Base-by-base conservation (phyloP, 192 early-diverging fungal species). In the Neocallimastix lanati region DNA sequence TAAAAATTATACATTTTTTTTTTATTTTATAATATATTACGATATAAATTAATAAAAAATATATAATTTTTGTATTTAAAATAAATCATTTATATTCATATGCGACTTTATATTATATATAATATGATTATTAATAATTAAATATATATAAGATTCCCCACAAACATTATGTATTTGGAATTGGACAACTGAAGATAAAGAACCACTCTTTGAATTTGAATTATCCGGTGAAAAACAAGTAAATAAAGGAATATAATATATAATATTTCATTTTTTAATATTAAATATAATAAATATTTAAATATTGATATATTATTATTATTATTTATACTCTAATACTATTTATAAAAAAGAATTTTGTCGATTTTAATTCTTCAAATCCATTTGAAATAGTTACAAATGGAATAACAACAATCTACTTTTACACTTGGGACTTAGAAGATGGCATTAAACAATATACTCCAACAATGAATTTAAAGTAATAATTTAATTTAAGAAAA, bases 111-210 rank as follows among this genome's bases (percentile, higher is more conserved):
- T n/a, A n/a, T n/a, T n/a, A n/a, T n/a, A n/a, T n/a, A n/a, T n/a
- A n/a, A n/a, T n/a, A n/a, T n/a, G n/a, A n/a, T n/a, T n/a, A n/a
- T n/a, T n/a, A n/a, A n/a, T n/a, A n/a, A n/a, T n/a, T n/a, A n/a
- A n/a, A n/a, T n/a, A n/a, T n/a, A n/a, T n/a, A n/a, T n/a, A 15
- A 87, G 84, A 86, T 77, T 50, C 77, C 12, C 18, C 80, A 33
- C 89, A 90, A 79, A 87, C 81, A 11, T 29, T 90, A 15, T 78
- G 81, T 37, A 82, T 90, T 13, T 90, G 88, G 88, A 84, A 89
- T 80, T 90, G 89, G 89, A 89, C 88, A 13, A 81, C 78, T 0
- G 84, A 86, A 76, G 29, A 67, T 21, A 82, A 88, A 33, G 78
- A 82, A 37, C 87, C 87, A 12, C 25, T 89, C 4, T 29, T 76